A percentile compares a stretch with the other conserved stretches of the same genome.
These are phyloP conservation scores for Prunus padus DNA, from an alignment of 306 rosid species.

Conservation along the genomic window DNA sequence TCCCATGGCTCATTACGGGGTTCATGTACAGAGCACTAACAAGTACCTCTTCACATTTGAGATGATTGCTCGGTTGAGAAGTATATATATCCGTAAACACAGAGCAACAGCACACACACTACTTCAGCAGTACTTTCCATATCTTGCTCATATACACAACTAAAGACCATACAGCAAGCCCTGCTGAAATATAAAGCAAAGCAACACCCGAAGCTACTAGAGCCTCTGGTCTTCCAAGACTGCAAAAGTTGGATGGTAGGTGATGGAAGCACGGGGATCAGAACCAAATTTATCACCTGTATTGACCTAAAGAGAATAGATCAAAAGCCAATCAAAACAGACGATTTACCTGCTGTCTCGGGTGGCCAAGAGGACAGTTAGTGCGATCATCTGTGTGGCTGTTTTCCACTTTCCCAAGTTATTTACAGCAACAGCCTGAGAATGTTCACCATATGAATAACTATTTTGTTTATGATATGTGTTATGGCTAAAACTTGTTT, in stretches of 20 bases:
- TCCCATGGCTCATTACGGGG: conserved; percentile 18
- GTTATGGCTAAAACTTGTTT: conserved; percentile 1
- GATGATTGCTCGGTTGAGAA: conserved; percentile 12
- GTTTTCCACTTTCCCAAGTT: conserved; percentile 99
- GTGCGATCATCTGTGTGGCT: conserved; percentile 88
- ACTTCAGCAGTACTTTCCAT: conserved; percentile 71
- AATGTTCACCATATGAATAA: conserved; percentile 2
- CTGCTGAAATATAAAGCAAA: conserved; percentile 89
- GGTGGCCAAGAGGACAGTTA: conserved; percentile 83
- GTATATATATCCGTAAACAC: conserved; percentile 13
- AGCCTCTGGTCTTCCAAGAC: conserved; percentile 70
- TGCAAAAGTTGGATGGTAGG: conserved; percentile 28
- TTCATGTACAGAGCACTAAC: conserved; percentile 17
- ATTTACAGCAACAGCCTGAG: conserved; percentile 97
- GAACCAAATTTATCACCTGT: conserved; percentile 17
- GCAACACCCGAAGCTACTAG: conserved; percentile 67
- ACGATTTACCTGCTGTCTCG: conserved; percentile 73
- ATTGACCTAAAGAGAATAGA: conserved; percentile 15
- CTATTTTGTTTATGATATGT: neutral
- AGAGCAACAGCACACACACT: conserved; percentile 30
- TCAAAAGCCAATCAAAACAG: conserved; percentile 3
- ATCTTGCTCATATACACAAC: conserved; percentile 81
- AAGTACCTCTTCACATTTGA: neutral
- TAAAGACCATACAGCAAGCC: conserved; percentile 97
- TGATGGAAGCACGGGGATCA: conserved; percentile 12